A percentile compares a stretch with the other conserved stretches of the same genome.
Evolutionary conservation across 768 basidiomycete species (phyloP).

Genomic region (Leccinum subgranulosum): DNA sequence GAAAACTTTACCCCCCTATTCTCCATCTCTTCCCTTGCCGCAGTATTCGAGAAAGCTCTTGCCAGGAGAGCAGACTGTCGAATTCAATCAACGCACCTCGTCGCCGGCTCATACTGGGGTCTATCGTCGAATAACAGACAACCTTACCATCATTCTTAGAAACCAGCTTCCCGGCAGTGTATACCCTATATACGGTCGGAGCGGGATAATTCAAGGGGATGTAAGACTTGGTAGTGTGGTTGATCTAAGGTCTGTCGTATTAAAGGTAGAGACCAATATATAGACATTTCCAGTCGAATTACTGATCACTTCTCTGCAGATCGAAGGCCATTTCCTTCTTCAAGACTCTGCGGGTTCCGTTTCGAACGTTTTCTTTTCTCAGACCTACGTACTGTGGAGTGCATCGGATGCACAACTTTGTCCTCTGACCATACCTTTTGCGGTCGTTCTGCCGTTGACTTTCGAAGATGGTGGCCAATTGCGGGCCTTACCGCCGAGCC

Average conservation of each 20-base stretch:
- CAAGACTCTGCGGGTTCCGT: slow-evolving; percentile 11
- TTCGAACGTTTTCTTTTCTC: slow-evolving; percentile 17
- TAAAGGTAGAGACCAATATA: slow-evolving; percentile 19
- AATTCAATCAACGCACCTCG: slow-evolving; percentile 34
- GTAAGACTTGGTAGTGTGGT: slow-evolving; percentile 12
- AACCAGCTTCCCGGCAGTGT: slow-evolving; percentile 22
- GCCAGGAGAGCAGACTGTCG: slow-evolving; percentile 49
- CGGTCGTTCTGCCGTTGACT: slow-evolving; percentile 41
- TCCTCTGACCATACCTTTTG: slow-evolving; percentile 41
- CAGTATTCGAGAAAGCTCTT: slow-evolving; percentile 51
- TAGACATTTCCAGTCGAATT: not conserved
- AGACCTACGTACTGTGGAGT: slow-evolving; percentile 19
- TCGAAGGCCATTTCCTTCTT: slow-evolving; percentile 25
- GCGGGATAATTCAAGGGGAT: slow-evolving; percentile 23
- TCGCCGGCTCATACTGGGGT: slow-evolving; percentile 12
- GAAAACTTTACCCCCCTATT: slow-evolving; percentile 45
- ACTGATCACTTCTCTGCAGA: slow-evolving; percentile 10
- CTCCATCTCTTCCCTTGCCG: slow-evolving; percentile 51
- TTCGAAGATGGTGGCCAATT: slow-evolving; percentile 37
- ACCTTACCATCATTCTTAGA: slow-evolving; percentile 22
- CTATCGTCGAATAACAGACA: slow-evolving; percentile 31
- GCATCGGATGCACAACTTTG: slow-evolving; percentile 18
- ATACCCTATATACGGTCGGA: slow-evolving; percentile 20
- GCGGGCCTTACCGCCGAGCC: slow-evolving; percentile 49
- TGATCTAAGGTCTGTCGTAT: slow-evolving; percentile 15